Evolutionary conservation across 2,329 filamentous ascomycete genomes (phyloP).

Genomic region (Aspergillus alliaceus): DNA sequence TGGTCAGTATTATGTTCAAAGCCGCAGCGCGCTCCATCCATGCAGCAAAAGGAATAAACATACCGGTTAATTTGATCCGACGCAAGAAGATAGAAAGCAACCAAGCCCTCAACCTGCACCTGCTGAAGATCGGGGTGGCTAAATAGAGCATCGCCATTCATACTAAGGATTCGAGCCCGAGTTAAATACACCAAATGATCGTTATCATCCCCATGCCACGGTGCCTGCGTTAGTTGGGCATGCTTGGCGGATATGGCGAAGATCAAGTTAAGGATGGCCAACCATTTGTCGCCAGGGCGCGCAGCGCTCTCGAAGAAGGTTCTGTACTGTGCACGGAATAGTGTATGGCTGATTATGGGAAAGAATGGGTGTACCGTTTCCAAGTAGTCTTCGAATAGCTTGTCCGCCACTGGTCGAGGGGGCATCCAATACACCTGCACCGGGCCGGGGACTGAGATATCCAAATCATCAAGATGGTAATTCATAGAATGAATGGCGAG

Average conservation of each 20-base stretch:
- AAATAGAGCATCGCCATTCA: conserved; percentile 44
- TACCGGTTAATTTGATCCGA: conserved; percentile 47
- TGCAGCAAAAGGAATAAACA: conserved; percentile 6
- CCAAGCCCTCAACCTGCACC: conserved; percentile 45
- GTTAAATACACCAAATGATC: conserved; percentile 48
- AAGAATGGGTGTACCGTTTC: conserved; percentile 45
- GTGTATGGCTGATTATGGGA: conserved; percentile 44
- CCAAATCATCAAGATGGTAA: conserved; percentile 47
- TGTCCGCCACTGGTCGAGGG: conserved; percentile 39
- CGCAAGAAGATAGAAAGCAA: conserved; percentile 45
- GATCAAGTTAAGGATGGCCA: conserved; percentile 48
- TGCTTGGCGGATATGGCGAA: conserved; percentile 48
- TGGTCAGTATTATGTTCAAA: not conserved
- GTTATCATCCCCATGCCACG: conserved; percentile 42
- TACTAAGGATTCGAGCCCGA: conserved; percentile 43
- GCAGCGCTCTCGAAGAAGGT: conserved; percentile 38
- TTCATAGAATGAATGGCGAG: conserved; percentile 36
- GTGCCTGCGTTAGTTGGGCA: conserved; percentile 42
- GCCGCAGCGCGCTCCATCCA: not conserved
- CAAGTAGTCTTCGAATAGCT: conserved; percentile 44
- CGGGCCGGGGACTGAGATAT: conserved; percentile 41
- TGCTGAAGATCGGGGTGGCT: conserved; percentile 47
- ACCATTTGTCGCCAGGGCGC: conserved; percentile 41
- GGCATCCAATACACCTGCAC: conserved; percentile 45
- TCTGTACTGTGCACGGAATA: conserved; percentile 42